phyloP scores from a whole-genome alignment of 2,329 filamentous ascomycete genomes.

The Pseudomassariella vexata region DNA sequence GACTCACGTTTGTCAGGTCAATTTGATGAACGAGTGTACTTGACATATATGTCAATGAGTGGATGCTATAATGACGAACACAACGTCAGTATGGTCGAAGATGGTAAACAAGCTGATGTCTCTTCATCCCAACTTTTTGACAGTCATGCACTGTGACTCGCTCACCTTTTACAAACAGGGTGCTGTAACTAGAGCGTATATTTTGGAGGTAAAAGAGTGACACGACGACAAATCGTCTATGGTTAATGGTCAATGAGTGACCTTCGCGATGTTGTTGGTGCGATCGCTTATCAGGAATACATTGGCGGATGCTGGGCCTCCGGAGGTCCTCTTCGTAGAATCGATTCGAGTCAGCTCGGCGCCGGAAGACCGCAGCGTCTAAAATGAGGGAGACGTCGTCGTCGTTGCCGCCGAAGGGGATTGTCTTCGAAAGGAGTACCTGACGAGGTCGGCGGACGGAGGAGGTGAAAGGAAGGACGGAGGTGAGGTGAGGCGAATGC shows the following conservation, averaged over 20 bases:
- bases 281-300: conserved; percentile 6
- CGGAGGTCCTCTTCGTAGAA: conserved; percentile 15
- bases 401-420: conserved; percentile 19
- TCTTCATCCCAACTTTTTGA: too few species aligned
- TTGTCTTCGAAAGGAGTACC: conserved; percentile 26
- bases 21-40: conserved; percentile 38
- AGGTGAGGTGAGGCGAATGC: conserved; percentile 20
- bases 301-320: conserved; percentile 11
- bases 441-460: conserved; percentile 25
- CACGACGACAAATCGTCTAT: conserved; percentile 28
- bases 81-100: too few species aligned
- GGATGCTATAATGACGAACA: conserved; percentile 22
- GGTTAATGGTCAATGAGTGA: conserved; percentile 10
- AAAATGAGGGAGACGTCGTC: conserved; percentile 17
- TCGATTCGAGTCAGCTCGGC: conserved; percentile 17
- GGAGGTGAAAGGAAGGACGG: conserved; percentile 22
- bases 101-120: too few species aligned
- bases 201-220: conserved; percentile 28
- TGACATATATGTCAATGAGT: conserved; percentile 38
- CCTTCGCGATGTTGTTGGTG: conserved; percentile 6
- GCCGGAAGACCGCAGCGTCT: conserved; percentile 14
- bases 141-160: conserved; percentile 2
- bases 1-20: conserved; percentile 31
- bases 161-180: conserved; percentile 7
- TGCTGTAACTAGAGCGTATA: too few species aligned